phyloP scores from a whole-genome alignment of 2,329 filamentous ascomycete species.

The Endoconidiophora laricicola region DNA sequence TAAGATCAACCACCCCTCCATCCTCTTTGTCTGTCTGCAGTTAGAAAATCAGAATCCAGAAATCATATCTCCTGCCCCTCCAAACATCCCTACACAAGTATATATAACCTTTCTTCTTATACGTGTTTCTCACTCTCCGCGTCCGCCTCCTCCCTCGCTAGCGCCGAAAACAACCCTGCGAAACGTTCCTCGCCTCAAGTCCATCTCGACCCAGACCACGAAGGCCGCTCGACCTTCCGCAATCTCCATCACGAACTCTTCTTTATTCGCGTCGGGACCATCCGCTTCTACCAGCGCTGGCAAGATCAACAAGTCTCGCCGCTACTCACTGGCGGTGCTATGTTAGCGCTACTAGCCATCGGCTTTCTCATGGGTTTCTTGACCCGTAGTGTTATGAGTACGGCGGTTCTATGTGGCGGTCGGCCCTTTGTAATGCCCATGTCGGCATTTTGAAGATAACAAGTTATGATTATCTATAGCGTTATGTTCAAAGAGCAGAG shows the following conservation, averaged over 20 bases:
- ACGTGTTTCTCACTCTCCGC: not conserved
- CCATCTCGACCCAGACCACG: slow-evolving; percentile 14
- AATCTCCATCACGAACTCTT: slow-evolving; percentile 18
- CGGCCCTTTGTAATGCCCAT: slow-evolving; percentile 4
- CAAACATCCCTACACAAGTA: too few species aligned
- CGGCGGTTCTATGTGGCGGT: not conserved
- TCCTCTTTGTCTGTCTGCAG: too few species aligned
- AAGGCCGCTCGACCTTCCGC: slow-evolving; percentile 8
- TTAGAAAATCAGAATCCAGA: too few species aligned
- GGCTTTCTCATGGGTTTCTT: slow-evolving; percentile 16
- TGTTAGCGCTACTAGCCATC: slow-evolving; percentile 13
- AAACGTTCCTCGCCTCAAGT: slow-evolving; percentile 17
- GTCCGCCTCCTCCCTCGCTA: slow-evolving; percentile 10
- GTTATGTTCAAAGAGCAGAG: too few species aligned
- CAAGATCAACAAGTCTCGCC: slow-evolving; percentile 18
- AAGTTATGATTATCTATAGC: too few species aligned
- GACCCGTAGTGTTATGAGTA: not conserved
- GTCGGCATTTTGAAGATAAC: not conserved
- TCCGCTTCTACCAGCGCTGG: slow-evolving; percentile 20
- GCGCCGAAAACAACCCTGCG: slow-evolving; percentile 17
- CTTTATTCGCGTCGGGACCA: slow-evolving; percentile 20
- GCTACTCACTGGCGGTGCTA: slow-evolving; percentile 16
- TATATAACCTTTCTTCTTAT: not conserved
- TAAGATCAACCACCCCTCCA: too few species aligned
- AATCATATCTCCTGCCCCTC: too few species aligned